Base-by-base conservation (phyloP, 2,329 filamentous ascomycete genomes). In the Botrytis fragariae region DNA sequence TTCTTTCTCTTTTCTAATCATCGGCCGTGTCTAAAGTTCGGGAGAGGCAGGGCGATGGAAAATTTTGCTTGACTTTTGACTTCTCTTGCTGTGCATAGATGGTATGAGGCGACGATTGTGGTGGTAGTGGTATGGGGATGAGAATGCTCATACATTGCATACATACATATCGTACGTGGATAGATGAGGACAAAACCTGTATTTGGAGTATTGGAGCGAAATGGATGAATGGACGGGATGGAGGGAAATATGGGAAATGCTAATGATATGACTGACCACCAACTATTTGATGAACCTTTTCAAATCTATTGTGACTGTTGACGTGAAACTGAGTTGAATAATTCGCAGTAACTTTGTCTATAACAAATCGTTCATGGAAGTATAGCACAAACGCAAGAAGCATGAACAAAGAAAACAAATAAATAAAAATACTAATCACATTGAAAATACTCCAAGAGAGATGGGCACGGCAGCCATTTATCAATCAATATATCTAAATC, bases 91-190 rank as follows among this genome's bases (percentile, higher is more conserved):
- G 39, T 61, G 54, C 54, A 70, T 61, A 61, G 29, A 70, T 70
- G 39, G 4, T 61, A 35, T n/a, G 29, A 61, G 16, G 39, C 20
- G 29, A 45, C 18, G 22, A 45, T 35, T 60, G 39, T 65, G 39
- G n/a, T n/a, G 22, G 39, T n/a, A 35, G 54, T 44, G 16, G 37
- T 44, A 61, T 25, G 54, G 68, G 39, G 39, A 70, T 59, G 51
- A 60, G 32, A 44, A 44, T 61, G 39, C 61, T 59, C 68, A 70
- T 61, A 45, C 67, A 60, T n/a, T 29, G 44, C 65, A 68, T 67
- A 54, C 67, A 69, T 61, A 61, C 68, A 69, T 69, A 69, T 68
- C 68, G 54, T 70, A 70, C 68, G 54, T 61, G 37, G 68, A 70
- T 70, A 45, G 68, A 70, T 35, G 59, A 39, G 59, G 59, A 54